These are phyloP conservation scores for Mercurialis annua DNA, from an alignment of 345 rosid species.

Conservation along the genomic window DNA sequence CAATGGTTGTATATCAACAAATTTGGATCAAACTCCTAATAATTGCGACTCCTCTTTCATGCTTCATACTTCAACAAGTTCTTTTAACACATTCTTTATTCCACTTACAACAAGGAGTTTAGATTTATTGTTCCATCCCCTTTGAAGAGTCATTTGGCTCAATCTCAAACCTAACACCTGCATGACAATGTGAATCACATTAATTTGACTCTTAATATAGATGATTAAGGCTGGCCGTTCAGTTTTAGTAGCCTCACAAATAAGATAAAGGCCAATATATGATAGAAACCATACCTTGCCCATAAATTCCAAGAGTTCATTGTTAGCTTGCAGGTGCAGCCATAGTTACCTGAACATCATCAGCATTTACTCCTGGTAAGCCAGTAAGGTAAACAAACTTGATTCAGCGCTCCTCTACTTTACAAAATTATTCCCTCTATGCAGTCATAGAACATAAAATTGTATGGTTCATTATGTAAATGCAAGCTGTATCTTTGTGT, in stretches of 20 bases:
- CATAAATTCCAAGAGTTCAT: conserved; percentile 95
- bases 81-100: neutral
- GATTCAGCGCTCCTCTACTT: neutral
- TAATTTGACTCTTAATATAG: conserved; percentile 7
- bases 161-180: conserved; percentile 83
- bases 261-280: neutral
- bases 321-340: conserved; percentile 99
- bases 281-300: conserved; percentile 56
- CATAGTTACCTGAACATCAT: conserved; percentile 88
- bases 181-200: conserved; percentile 14
- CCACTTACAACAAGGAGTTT: conserved; percentile 91
- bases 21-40: neutral
- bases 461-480: no score
- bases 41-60: no score
- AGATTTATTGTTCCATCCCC: conserved; percentile 98
- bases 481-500: no score
- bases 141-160: conserved; percentile 94
- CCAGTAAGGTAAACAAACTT: conserved; percentile 3
- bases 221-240: neutral
- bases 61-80: no score
- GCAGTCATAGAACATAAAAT: no score
- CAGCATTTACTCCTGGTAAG: conserved; percentile 98
- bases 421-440: no score
- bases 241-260: neutral
- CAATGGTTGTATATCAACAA: no score